These are phyloP conservation scores for Fusarium sp. DNA, from an alignment of 2,329 filamentous ascomycete genomes.

Conservation along the genomic window DNA sequence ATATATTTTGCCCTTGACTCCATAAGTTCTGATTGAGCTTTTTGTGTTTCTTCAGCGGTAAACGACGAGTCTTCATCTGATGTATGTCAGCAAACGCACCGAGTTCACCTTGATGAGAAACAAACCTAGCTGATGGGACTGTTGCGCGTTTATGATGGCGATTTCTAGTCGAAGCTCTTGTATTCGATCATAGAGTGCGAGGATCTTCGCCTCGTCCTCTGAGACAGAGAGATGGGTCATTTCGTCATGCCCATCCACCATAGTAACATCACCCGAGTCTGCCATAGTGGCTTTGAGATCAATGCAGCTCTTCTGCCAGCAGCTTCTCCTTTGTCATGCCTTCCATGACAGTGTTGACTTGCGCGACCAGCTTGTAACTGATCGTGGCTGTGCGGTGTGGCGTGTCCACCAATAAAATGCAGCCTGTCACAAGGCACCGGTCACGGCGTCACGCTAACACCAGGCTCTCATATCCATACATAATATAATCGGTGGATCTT, in stretches of 20 bases:
- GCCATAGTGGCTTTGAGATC: constrained; percentile 39
- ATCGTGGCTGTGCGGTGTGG: constrained; percentile 37
- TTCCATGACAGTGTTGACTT: constrained; percentile 13
- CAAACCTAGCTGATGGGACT: constrained; percentile 51
- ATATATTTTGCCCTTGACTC: constrained; percentile 77
- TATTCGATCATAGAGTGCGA: constrained; percentile 77
- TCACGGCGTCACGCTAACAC: constrained; percentile 50
- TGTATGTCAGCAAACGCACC: constrained; percentile 18
- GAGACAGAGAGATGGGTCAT: constrained; percentile 65
- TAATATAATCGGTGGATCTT: constrained; percentile 20
- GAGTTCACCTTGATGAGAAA: not conserved
- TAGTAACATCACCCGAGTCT: constrained; percentile 44
- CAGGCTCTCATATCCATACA: constrained; percentile 38
- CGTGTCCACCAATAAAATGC: constrained; percentile 30
- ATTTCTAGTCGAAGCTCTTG: constrained; percentile 79
- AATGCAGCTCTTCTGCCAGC: not conserved
- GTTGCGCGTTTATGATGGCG: constrained; percentile 69
- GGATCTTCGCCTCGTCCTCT: constrained; percentile 71
- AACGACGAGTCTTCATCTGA: constrained; percentile 45
- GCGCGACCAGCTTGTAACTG: not conserved
- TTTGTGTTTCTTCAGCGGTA: constrained; percentile 63
- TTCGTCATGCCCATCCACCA: constrained; percentile 48
- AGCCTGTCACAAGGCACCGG: constrained; percentile 47
- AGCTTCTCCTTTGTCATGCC: not conserved
- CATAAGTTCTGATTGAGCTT: constrained; percentile 73